Evolutionary conservation across 805 yeast species (phyloP), one percentile per base, ranked within the genome.

Genomic region (Novakomyces olei): DNA sequence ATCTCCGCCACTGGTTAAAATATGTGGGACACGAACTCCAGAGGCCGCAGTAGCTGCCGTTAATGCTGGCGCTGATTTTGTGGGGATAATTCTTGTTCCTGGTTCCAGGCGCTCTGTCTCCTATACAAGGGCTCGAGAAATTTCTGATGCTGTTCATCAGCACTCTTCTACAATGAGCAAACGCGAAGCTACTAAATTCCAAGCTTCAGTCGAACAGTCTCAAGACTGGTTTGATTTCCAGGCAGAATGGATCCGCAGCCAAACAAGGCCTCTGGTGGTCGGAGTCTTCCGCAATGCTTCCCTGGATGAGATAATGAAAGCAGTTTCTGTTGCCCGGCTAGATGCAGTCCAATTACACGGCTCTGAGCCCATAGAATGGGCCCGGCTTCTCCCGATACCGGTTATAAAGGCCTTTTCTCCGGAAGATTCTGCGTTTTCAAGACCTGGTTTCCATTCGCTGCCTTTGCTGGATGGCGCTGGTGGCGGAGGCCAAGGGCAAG

Each of bases 321-420:
- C 62, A 2, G 50, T 49, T 22, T 40, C 46, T 2, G 61, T 59
- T 5, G 49, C 72, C 10, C 54, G 55, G 1, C 47, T 81, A 3
- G 96, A 88, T 50, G 55, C 79, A 17, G 75, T 88, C 1, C 98
- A 88, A 48, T 53, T 88, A 8, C 98, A 88, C 50, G 98, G 96
- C 6, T 60, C 67, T 18, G 74, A 72, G 39, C 65, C 69, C 10
- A 50, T 60, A 12, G 63, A 58, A 26, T 67, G 61, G 50, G 52
- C 63, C 26, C 17, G 35, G 19, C 33, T 42, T 37, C 47, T 51
- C 26, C 51, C 45, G 2, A 57, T 60, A 29, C 92, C 92, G 0
- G 67, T 79, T 6, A 74, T 85, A 37, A 65, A 76, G 30, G 57
- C 95, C 36, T 73, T 67, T 43, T 68, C 73, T 1, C 78, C 91